Conservation (phyloP, 73 alveolate species). For the Effrenium voratum region DNA sequence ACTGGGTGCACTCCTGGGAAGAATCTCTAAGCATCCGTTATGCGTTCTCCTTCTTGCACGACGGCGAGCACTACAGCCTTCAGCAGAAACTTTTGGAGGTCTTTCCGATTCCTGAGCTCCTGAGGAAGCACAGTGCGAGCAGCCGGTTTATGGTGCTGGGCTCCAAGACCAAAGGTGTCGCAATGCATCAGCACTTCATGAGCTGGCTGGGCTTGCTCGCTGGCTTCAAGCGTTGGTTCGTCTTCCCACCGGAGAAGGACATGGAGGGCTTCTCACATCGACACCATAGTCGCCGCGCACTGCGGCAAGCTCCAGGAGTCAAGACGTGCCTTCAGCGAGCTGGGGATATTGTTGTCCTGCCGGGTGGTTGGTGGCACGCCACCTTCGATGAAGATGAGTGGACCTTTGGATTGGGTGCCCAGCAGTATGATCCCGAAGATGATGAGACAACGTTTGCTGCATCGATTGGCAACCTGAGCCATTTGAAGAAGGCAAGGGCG, state of each 20-base stretch:
- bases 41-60: slow-evolving; percentile 41
- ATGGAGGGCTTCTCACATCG: slow-evolving; percentile 47
- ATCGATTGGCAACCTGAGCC: slow-evolving; percentile 45
- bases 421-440: slow-evolving; percentile 41
- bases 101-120: slow-evolving; percentile 40
- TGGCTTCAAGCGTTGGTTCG: slow-evolving; percentile 53
- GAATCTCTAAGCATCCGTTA: slow-evolving; percentile 29
- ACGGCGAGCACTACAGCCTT: slow-evolving; percentile 25
- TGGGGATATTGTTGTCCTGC: slow-evolving; percentile 35
- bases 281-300: too few species aligned
- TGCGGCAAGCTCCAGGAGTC: slow-evolving; percentile 8
- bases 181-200: slow-evolving; percentile 55
- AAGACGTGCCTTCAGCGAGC: slow-evolving; percentile 15
- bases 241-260: slow-evolving; percentile 7
- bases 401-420: slow-evolving; percentile 55
- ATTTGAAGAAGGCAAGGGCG: slow-evolving; percentile 26
- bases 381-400: slow-evolving; percentile 30
- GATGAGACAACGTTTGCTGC: slow-evolving; percentile 31
- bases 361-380: slow-evolving; percentile 82
- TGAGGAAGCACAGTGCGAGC: slow-evolving; percentile 47
- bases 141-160: slow-evolving; percentile 57
- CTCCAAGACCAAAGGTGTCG: slow-evolving; percentile 47
- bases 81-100: slow-evolving; percentile 55
- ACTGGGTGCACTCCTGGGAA: slow-evolving; percentile 49
- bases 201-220: slow-evolving; percentile 55